Conservation (phyloP, 1,139 yeast species). For the Scheffersomyces parashehatae region DNA sequence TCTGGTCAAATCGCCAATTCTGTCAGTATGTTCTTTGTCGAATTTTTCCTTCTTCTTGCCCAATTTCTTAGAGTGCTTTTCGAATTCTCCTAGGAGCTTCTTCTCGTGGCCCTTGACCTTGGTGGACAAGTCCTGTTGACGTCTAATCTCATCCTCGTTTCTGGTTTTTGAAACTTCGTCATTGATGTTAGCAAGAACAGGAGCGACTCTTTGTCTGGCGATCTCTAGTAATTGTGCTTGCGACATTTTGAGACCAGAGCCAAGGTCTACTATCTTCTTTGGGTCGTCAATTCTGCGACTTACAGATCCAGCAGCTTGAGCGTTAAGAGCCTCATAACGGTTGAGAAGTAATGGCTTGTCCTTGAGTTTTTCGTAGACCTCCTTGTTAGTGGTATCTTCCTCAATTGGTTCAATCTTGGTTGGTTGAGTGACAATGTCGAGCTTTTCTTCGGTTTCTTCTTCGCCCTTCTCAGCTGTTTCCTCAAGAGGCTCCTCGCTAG, state of each 20-base stretch:
- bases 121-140: conserved; percentile 38
- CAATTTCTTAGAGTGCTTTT: conserved; percentile 39
- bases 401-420: conserved; percentile 36
- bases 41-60: conserved; percentile 44
- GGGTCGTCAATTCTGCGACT: conserved; percentile 51
- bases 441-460: conserved; percentile 8
- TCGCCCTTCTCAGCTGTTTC: conserved; percentile 4
- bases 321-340: conserved; percentile 51
- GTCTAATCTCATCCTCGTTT: conserved; percentile 47
- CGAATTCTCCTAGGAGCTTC: conserved; percentile 44
- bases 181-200: conserved; percentile 52
- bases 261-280: conserved; percentile 51
- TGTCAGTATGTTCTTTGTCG: conserved; percentile 38
- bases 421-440: conserved; percentile 35
- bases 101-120: conserved; percentile 45
- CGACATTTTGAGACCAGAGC: conserved; percentile 56
- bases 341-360: conserved; percentile 51
- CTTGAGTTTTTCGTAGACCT: conserved; percentile 41
- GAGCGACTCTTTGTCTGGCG: conserved; percentile 58
- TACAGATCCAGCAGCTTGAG: conserved; percentile 49
- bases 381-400: conserved; percentile 31
- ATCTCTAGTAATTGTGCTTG: conserved; percentile 57
- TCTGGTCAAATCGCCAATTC: conserved; percentile 32
- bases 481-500: conserved; percentile 12
- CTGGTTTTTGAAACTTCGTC: conserved; percentile 51